Conservation (phyloP, 257 asterid genomes). For the Petrea volubilis region DNA sequence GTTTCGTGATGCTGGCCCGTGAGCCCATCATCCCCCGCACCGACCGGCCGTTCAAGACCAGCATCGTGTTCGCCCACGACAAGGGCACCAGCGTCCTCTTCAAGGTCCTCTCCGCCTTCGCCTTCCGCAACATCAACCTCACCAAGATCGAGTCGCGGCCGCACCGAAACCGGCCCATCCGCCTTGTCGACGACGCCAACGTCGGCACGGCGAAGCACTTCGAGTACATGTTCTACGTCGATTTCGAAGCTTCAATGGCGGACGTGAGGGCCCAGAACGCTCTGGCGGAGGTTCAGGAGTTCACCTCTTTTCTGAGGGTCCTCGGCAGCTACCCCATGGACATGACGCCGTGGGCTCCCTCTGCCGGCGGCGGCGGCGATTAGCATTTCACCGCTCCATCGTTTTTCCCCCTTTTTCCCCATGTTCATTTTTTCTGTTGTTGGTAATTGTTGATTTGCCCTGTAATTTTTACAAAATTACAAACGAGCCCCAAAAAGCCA, state of each 20-base stretch:
- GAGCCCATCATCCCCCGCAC: constrained; percentile 90
- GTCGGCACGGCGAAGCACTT: constrained; percentile 96
- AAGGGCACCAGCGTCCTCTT: constrained; percentile 89
- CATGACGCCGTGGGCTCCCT: constrained; percentile 87
- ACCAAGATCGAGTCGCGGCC: constrained; percentile 96
- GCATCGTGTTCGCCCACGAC: constrained; percentile 97
- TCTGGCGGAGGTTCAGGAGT: constrained; percentile 91
- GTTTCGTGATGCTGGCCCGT: constrained; percentile 93
- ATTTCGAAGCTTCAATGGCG: constrained; percentile 98
- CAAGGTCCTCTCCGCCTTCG: constrained; percentile 92
- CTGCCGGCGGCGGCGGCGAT: constrained; percentile 34
- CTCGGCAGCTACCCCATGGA: constrained; percentile 99
- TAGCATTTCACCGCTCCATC: constrained; percentile 12
- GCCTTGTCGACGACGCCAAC: constrained; percentile 83
- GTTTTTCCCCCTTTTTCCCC: constrained; percentile 8
- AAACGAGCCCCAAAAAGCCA: not conserved
- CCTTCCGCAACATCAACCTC: constrained; percentile 81
- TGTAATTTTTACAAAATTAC: constrained; percentile 22
- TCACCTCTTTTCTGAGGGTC: constrained; percentile 86
- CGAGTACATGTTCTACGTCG: constrained; percentile 93
- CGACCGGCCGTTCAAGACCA: constrained; percentile 93
- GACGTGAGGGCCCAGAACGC: constrained; percentile 96
- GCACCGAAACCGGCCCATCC: constrained; percentile 75
- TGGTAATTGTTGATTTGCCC: constrained; percentile 22
- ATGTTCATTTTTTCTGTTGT: not conserved